Evolutionary conservation across 2,329 filamentous ascomycete species (phyloP), one percentile per base, ranked within the genome.

Genomic region (Pseudohalonectria lignicola): DNA sequence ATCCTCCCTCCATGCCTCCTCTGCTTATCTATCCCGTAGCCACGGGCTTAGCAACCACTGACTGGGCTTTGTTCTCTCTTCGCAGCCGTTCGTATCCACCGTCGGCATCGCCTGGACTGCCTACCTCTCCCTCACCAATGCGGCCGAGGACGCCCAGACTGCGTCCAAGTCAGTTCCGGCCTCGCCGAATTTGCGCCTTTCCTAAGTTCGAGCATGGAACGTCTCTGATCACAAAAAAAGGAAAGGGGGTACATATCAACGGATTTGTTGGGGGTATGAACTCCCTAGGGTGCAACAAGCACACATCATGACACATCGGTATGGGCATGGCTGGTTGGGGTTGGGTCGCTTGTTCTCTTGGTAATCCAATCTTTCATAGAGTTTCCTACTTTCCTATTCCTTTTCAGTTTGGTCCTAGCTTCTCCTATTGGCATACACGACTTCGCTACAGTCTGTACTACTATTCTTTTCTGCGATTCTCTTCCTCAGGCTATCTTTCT

Each of bases 21-120:
- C 29, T 17, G 15, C 38, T 47, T 19, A 48, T 39, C 36, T 47
- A 16, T 11, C 25, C n/a, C 29, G 31, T 21, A 41, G 25, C 25
- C 7, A 7, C 23, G 23, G 8, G 7, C 23, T 26, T 26, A 26
- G 23, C 7, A 26, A 12, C 7, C 12, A 26, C 23, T 26, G 23
- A 26, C 23, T 8, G 23, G 23, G 12, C 8, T 26, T 8, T 26
- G 23, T 12, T 8, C 12, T 7, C 12, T 7, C 23, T 7, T 26
- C 32, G 31, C 51, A 94, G 88, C 90, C 90, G 1, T 96, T 98
- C 55, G 90, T 95, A 8, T 95, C 90, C 13, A 93, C 86, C 8
- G 64, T 98, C 40, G 90, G 90, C 70, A 96, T 96, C 51, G 87
- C 87, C 25, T 96, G 90, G 92, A 96, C 92, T 10, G 90, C 88